Conservation (phyloP, 345 rosid species). For the Gossypium thurberi region DNA sequence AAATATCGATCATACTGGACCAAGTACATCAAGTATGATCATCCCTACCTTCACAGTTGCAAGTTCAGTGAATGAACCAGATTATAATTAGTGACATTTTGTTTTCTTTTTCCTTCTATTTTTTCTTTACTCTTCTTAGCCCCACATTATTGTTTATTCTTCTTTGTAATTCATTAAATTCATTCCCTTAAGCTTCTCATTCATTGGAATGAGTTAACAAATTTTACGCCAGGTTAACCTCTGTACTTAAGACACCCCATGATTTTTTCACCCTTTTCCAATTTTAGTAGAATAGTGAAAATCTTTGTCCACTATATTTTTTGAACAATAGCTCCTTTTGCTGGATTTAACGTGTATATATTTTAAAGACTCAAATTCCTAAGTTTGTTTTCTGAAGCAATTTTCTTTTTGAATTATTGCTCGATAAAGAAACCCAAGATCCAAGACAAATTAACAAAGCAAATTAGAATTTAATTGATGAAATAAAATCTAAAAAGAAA, state of each 20-base stretch:
- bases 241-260: conserved; percentile 23
- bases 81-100: neutral
- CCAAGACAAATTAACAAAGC: too few species aligned
- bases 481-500: too few species aligned
- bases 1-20: conserved; percentile 88
- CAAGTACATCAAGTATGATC: conserved; percentile 78
- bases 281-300: conserved; percentile 10
- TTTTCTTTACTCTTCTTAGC: conserved; percentile 12
- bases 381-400: neutral
- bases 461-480: too few species aligned
- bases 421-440: too few species aligned
- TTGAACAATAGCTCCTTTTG: conserved; percentile 6
- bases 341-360: neutral
- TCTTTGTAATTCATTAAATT: conserved; percentile 38
- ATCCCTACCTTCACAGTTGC: conserved; percentile 80
- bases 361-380: neutral
- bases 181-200: conserved; percentile 18
- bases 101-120: neutral
- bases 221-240: conserved; percentile 17
- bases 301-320: conserved; percentile 14
- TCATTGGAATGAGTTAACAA: conserved; percentile 17
- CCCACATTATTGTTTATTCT: conserved; percentile 33
- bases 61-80: conserved; percentile 49
- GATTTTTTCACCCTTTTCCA: neutral
- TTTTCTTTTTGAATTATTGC: neutral